Evolutionary conservation across 1,284 basidiomycete species (phyloP).

Genomic region (Melampsora americana): DNA sequence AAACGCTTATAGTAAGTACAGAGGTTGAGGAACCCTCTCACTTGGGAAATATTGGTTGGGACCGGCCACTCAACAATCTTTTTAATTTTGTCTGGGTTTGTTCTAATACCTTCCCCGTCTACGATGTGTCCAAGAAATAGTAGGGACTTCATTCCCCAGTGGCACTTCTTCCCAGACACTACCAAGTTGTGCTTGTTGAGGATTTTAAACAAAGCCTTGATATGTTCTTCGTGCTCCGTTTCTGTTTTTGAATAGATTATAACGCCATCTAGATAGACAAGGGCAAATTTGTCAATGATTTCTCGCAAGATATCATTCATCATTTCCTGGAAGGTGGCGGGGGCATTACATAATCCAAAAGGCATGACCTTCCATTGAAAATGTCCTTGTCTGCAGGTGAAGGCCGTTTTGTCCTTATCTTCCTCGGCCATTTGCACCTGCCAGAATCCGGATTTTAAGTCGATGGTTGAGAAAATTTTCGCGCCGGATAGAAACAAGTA

Average conservation of each 20-base stretch:
- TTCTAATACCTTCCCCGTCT: neutral
- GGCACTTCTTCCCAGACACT: neutral
- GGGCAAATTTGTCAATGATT: too few relatives aligned
- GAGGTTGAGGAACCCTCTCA: too few relatives aligned
- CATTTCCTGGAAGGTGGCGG: too few relatives aligned
- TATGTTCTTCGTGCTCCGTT: neutral
- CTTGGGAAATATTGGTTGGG: too few relatives aligned
- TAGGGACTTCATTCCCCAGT: neutral
- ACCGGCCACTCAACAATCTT: too few relatives aligned
- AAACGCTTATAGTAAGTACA: too few relatives aligned
- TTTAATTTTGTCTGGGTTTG: neutral
- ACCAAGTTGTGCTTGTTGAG: slow-evolving; percentile 3
- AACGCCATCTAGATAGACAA: too few relatives aligned
- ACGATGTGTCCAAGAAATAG: slow-evolving; percentile 13
- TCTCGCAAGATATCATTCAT: too few relatives aligned
- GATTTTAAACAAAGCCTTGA: neutral
- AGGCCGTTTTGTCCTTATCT: slow-evolving; percentile 1
- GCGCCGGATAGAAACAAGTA: neutral
- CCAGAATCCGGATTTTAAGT: slow-evolving; percentile 13
- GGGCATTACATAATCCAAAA: slow-evolving; percentile 45
- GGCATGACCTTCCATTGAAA: slow-evolving; percentile 24
- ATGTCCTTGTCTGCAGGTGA: neutral
- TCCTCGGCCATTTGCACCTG: slow-evolving; percentile 4
- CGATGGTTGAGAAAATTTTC: neutral
- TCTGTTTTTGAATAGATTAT: neutral